phyloP scores from a whole-genome alignment of 1,284 basidiomycete species.

The Cutaneotrichosporon sp. region DNA sequence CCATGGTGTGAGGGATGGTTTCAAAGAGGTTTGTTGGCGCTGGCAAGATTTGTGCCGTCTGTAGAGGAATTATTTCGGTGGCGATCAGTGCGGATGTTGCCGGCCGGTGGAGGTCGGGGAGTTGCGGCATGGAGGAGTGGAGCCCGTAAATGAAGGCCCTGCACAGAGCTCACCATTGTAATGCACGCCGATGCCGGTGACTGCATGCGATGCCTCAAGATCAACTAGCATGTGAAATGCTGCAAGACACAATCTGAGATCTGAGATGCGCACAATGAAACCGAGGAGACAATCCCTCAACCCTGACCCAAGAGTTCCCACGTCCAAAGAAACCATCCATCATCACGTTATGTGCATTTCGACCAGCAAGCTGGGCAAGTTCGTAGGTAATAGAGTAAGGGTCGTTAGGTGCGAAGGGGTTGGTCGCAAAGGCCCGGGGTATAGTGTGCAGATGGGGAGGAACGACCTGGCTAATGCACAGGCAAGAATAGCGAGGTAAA shows the following conservation, averaged over 20 bases:
- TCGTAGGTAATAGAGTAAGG: slow-evolving; percentile 26
- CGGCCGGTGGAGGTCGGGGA: background rate
- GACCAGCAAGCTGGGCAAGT: slow-evolving; percentile 25
- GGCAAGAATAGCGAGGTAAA: slow-evolving; percentile 10
- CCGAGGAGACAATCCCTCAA: no score
- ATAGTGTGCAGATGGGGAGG: slow-evolving; percentile 16
- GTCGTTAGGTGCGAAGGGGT: slow-evolving; percentile 27
- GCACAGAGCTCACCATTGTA: no score
- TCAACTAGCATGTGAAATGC: no score
- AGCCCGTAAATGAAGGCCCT: no score
- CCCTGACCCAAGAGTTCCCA: background rate
- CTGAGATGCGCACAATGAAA: background rate
- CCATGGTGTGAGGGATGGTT: slow-evolving; percentile 22
- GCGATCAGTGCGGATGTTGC: background rate
- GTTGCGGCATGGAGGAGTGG: no score
- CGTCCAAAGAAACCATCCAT: slow-evolving; percentile 10
- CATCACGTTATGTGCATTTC: slow-evolving; percentile 32
- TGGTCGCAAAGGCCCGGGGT: slow-evolving; percentile 26
- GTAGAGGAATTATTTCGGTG: background rate
- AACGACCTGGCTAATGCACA: slow-evolving; percentile 4
- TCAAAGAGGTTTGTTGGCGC: background rate
- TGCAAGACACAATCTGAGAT: background rate
- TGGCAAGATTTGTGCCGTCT: background rate
- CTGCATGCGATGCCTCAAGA: no score
- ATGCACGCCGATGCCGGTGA: no score